These are phyloP conservation scores for Rhinocladiella similis DNA, from an alignment of 2,329 filamentous ascomycete species.

Conservation along the genomic window DNA sequence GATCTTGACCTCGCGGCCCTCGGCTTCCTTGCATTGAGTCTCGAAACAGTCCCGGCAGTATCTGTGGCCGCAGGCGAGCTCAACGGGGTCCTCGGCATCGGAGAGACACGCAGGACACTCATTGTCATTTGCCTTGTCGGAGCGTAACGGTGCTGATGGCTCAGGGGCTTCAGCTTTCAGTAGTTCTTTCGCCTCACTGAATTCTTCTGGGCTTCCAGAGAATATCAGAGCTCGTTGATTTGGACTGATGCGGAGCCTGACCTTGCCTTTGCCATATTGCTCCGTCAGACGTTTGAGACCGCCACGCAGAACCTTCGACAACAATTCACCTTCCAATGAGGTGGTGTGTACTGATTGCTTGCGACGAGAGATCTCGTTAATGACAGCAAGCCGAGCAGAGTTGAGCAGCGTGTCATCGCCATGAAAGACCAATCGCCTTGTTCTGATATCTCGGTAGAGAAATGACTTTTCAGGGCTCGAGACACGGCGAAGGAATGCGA, in stretches of 20 bases:
- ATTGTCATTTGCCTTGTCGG: not conserved
- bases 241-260: not conserved
- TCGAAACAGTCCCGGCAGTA: slow-evolving; percentile 16
- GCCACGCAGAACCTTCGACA: not conserved
- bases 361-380: not conserved
- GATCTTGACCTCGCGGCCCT: not conserved
- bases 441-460: slow-evolving; percentile 10
- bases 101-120: slow-evolving; percentile 12
- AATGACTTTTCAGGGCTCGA: slow-evolving; percentile 2
- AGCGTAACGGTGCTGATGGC: too few relatives aligned
- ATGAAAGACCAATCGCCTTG: slow-evolving; percentile 4
- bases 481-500: slow-evolving; percentile 1
- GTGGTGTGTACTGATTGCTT: not conserved
- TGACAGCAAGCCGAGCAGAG: slow-evolving; percentile 1
- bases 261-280: slow-evolving; percentile 6
- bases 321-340: slow-evolving; percentile 4
- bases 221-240: not conserved
- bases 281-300: slow-evolving; percentile 5
- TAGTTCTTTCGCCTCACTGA: not conserved
- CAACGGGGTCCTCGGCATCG: not conserved
- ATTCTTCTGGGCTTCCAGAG: not conserved
- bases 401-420: slow-evolving; percentile 2
- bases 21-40: slow-evolving; percentile 1
- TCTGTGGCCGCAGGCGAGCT: slow-evolving; percentile 10
- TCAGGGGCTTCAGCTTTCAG: not conserved